These are phyloP conservation scores for Xylariaceae sp. DNA, from an alignment of 2,329 filamentous ascomycete species.

Conservation along the genomic window DNA sequence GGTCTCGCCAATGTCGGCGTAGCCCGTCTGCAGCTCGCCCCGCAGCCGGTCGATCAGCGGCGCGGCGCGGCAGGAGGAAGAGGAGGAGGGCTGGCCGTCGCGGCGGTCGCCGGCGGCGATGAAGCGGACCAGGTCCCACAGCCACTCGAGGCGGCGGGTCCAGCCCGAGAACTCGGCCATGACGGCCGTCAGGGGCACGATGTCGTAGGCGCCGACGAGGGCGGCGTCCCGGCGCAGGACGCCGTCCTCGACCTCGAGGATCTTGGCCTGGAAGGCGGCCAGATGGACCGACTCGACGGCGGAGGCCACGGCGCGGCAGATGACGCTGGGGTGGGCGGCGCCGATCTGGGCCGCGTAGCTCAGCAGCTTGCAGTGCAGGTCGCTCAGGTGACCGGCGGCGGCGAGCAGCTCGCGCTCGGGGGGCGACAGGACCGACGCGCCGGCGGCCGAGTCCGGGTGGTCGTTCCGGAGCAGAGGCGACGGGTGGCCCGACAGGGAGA, in stretches of 20 bases:
- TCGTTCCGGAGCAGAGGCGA: slow-evolving; percentile 70
- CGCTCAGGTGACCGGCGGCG: slow-evolving; percentile 68
- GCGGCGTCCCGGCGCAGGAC: slow-evolving; percentile 70
- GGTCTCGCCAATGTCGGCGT: slow-evolving; percentile 73
- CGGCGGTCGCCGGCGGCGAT: slow-evolving; percentile 45
- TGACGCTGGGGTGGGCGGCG: slow-evolving; percentile 65
- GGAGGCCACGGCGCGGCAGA: slow-evolving; percentile 81
- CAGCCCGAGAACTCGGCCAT: slow-evolving; percentile 81
- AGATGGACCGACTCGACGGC: slow-evolving; percentile 70
- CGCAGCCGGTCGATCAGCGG: slow-evolving; percentile 71
- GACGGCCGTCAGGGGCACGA: slow-evolving; percentile 82
- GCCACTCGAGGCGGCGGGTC: slow-evolving; percentile 78
- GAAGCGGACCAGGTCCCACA: slow-evolving; percentile 65
- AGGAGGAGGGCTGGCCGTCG: slow-evolving; percentile 24
- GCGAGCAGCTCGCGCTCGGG: slow-evolving; percentile 76
- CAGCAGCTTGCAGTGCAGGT: slow-evolving; percentile 67
- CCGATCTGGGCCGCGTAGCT: slow-evolving; percentile 59
- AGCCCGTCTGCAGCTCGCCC: slow-evolving; percentile 75
- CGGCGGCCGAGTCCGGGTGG: slow-evolving; percentile 36
- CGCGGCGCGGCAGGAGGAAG: slow-evolving; percentile 55
- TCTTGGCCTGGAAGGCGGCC: slow-evolving; percentile 70
- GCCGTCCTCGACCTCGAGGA: slow-evolving; percentile 73
- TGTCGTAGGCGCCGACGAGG: slow-evolving; percentile 84
- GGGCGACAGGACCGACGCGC: slow-evolving; percentile 55
- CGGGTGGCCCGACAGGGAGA: slow-evolving; percentile 89